Evolutionary conservation across 2,329 filamentous ascomycete genomes (phyloP).

Genomic region (Monosporascus sp.): DNA sequence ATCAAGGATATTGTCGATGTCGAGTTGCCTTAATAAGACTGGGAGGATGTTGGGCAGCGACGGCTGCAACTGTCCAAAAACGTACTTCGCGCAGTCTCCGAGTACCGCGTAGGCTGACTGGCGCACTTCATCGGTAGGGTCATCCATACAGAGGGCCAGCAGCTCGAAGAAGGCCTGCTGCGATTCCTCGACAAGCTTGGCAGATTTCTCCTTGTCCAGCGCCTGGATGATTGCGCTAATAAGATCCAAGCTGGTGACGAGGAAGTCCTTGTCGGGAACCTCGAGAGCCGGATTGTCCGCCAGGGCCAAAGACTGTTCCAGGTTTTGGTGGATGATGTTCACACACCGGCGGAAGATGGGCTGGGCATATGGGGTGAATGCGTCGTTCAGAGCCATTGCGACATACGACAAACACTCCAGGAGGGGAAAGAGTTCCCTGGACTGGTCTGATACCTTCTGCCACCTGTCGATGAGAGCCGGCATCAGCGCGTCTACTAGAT

Average conservation of each 20-base stretch:
- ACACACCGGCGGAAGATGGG: slow-evolving; percentile 86
- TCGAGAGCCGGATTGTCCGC: slow-evolving; percentile 65
- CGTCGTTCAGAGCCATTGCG: slow-evolving; percentile 74
- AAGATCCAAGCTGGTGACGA: slow-evolving; percentile 90
- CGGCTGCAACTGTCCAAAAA: slow-evolving; percentile 74
- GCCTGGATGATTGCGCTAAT: slow-evolving; percentile 91
- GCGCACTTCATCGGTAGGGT: slow-evolving; percentile 83
- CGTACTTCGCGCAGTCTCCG: slow-evolving; percentile 89
- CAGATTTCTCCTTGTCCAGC: slow-evolving; percentile 66
- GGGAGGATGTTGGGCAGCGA: slow-evolving; percentile 71
- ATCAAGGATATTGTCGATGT: slow-evolving; percentile 69
- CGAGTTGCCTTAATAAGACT: slow-evolving; percentile 80
- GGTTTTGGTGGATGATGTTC: slow-evolving; percentile 84
- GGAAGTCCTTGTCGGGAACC: slow-evolving; percentile 89
- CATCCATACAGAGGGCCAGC: slow-evolving; percentile 86
- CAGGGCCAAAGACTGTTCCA: slow-evolving; percentile 73
- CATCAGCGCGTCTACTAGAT: slow-evolving; percentile 85
- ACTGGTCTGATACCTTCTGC: slow-evolving; percentile 81
- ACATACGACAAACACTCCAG: slow-evolving; percentile 97
- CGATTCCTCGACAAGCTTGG: slow-evolving; percentile 69
- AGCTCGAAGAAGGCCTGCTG: slow-evolving; percentile 87
- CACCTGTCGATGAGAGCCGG: slow-evolving; percentile 85
- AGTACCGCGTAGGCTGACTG: slow-evolving; percentile 94
- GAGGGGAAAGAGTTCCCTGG: slow-evolving; percentile 87
- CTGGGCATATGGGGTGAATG: slow-evolving; percentile 78